A percentile compares a stretch with the other conserved stretches of the same genome.
These are phyloP conservation scores for Saccharomycopsis crataegensis DNA, from an alignment of 1,139 yeast species.

Conservation along the genomic window DNA sequence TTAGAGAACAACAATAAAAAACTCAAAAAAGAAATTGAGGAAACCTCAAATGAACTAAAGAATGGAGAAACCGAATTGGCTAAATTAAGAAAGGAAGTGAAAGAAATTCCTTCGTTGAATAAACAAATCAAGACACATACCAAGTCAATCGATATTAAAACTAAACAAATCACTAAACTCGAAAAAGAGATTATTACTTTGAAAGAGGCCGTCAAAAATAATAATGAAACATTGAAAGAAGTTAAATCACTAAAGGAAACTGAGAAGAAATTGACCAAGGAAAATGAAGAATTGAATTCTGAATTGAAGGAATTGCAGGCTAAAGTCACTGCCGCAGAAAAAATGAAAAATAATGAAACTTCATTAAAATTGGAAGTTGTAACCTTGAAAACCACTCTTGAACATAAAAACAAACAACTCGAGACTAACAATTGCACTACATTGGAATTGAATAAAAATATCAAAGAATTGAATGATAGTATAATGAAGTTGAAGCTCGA, in stretches of 20 bases:
- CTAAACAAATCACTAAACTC: conserved; percentile 12
- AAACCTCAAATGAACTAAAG: conserved; percentile 20
- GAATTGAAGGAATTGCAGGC: conserved; percentile 6
- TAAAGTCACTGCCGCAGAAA: conserved; percentile 1
- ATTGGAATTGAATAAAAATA: conserved; percentile 21
- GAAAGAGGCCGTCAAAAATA: neutral
- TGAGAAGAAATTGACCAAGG: conserved; percentile 2
- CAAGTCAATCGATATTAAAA: conserved; percentile 7
- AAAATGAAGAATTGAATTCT: conserved; percentile 7
- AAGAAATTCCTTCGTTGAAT: conserved; percentile 2
- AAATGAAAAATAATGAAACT: conserved; percentile 13
- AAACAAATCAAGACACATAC: conserved; percentile 7
- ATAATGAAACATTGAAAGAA: conserved; percentile 3
- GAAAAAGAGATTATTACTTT: conserved; percentile 14
- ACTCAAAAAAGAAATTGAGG: conserved; percentile 18
- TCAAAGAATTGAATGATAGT: conserved; percentile 22
- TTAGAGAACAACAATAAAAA: conserved; percentile 16
- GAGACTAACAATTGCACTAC: conserved; percentile 6
- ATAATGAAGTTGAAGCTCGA: conserved; percentile 20
- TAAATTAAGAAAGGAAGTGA: conserved; percentile 12
- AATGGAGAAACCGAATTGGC: conserved; percentile 20
- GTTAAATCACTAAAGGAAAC: neutral
- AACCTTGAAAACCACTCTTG: conserved; percentile 25
- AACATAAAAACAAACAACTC: conserved; percentile 18
- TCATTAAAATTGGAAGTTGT: conserved; percentile 25